A percentile compares a stretch with the other conserved stretches of the same genome.
Evolutionary conservation across 768 basidiomycete genomes (phyloP).

Genomic region (Psilocybe sp.): DNA sequence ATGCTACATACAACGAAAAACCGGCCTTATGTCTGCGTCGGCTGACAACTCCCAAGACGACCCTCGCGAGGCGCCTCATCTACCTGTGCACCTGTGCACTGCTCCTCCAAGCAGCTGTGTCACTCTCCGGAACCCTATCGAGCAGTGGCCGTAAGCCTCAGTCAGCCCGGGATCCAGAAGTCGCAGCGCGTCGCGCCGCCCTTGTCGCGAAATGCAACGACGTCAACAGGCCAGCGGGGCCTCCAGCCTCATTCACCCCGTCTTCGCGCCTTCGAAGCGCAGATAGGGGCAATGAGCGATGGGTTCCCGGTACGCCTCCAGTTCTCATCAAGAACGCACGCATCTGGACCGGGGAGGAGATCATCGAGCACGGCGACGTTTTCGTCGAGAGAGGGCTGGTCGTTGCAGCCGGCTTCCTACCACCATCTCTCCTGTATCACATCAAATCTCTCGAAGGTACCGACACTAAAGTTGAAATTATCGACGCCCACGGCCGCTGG

Average conservation of each 20-base stretch:
- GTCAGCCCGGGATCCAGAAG: no score
- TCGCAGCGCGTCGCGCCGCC: slow-evolving; percentile 5
- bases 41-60: no score
- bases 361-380: slow-evolving; percentile 56
- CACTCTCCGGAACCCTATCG: no score
- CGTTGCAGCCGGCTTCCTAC: slow-evolving; percentile 44
- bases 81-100: no score
- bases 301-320: slow-evolving; percentile 48
- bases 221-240: slow-evolving; percentile 20
- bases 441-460: slow-evolving; percentile 8
- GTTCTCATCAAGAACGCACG: slow-evolving; percentile 65
- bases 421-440: slow-evolving; percentile 18
- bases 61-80: no score
- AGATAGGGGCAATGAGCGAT: slow-evolving; percentile 46
- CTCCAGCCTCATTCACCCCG: slow-evolving; percentile 17
- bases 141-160: no score
- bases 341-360: slow-evolving; percentile 71
- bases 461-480: slow-evolving; percentile 25
- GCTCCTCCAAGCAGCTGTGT: no score
- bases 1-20: no score
- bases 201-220: slow-evolving; percentile 14
- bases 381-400: slow-evolving; percentile 60
- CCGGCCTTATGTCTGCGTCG: no score
- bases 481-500: slow-evolving; percentile 68
- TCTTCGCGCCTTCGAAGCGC: slow-evolving; percentile 2